These are phyloP conservation scores for Fraxinus albicans DNA, from an alignment of 305 asterid species.

Conservation along the genomic window DNA sequence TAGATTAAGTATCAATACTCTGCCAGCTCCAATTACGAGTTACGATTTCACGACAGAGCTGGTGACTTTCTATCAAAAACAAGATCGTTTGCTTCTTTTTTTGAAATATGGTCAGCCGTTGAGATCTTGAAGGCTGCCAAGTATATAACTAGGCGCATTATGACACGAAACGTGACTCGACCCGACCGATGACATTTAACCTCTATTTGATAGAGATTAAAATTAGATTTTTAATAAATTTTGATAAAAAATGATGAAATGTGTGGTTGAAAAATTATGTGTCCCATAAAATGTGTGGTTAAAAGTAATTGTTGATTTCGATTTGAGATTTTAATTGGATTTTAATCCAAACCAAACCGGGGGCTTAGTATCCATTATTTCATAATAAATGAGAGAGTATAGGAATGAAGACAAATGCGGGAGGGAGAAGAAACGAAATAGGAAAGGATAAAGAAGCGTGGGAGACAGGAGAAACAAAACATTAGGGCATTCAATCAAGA, in stretches of 20 bases:
- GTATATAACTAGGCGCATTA: not conserved
- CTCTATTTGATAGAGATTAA: too few species aligned
- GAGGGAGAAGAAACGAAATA: constrained; percentile 21
- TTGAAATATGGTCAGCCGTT: not conserved
- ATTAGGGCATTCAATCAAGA: constrained; percentile 23
- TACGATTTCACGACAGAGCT: not conserved
- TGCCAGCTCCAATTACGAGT: too few species aligned
- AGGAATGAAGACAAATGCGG: constrained; percentile 5
- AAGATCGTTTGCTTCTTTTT: not conserved
- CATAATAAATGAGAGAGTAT: not conserved
- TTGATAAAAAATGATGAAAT: too few species aligned
- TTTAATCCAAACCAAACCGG: too few species aligned
- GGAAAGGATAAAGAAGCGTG: constrained; percentile 18
- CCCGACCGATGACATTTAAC: not conserved
- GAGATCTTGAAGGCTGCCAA: not conserved
- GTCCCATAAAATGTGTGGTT: too few species aligned
- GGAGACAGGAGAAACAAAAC: constrained; percentile 20
- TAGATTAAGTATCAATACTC: too few species aligned
- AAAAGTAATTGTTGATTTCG: too few species aligned
- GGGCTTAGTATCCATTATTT: not conserved
- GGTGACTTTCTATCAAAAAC: not conserved
- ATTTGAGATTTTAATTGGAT: too few species aligned
- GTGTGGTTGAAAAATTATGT: too few species aligned
- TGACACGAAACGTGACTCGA: not conserved
- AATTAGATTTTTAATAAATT: too few species aligned